Evolutionary conservation across 345 rosid genomes (phyloP).

Genomic region (Aquilaria malaccensis): DNA sequence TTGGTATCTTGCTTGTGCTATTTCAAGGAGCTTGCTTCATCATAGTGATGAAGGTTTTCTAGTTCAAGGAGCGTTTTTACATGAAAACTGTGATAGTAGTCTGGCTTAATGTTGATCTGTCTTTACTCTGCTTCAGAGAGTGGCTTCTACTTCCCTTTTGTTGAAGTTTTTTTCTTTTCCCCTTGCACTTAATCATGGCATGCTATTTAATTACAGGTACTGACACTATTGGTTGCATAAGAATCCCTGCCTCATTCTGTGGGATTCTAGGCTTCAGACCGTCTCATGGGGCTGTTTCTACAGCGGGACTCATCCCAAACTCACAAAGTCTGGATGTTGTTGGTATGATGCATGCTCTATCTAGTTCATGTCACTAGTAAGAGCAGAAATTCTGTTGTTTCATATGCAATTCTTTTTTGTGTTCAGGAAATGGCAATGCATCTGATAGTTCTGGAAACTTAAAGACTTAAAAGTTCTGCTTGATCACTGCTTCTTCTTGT

Average conservation of each 20-base stretch:
- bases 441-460: background rate
- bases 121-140: no score
- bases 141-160: no score
- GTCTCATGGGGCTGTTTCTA: conserved; percentile 75
- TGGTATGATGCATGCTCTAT: conserved; percentile 41
- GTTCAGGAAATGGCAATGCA: no score
- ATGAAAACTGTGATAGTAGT: no score
- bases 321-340: conserved; percentile 79
- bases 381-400: no score
- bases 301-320: conserved; percentile 70
- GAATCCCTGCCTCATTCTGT: conserved; percentile 88
- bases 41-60: no score
- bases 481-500: conserved; percentile 10
- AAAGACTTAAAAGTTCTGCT: conserved; percentile 5
- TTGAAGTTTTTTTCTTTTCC: background rate
- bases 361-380: background rate
- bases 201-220: conserved; percentile 38
- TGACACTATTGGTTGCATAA: conserved; percentile 69
- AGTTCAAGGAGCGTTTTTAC: no score
- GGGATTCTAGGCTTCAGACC: conserved; percentile 89
- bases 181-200: conserved; percentile 4
- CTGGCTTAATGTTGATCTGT: no score
- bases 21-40: no score
- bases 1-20: no score
- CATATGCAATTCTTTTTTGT: no score